phyloP scores from a whole-genome alignment of 306 rosid species.

The Luffa acutangula region DNA sequence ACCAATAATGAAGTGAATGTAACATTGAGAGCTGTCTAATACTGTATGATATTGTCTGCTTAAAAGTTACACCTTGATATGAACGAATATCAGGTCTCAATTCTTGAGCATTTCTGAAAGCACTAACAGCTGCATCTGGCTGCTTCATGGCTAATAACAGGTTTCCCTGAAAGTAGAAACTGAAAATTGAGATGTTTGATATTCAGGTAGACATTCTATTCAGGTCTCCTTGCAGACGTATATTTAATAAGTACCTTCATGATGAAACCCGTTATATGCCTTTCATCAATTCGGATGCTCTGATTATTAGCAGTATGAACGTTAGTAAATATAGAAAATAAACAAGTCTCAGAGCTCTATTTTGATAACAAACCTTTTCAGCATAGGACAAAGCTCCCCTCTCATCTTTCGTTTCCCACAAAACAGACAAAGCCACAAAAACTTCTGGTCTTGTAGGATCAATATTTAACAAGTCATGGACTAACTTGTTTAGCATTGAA shows the following conservation, averaged over 20 bases:
- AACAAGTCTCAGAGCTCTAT: conserved; percentile 12
- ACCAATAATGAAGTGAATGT: conserved; percentile 10
- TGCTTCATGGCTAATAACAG: conserved; percentile 66
- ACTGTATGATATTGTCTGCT: not conserved
- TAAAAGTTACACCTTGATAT: conserved; percentile 69
- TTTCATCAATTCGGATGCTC: conserved; percentile 82
- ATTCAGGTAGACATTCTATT: not conserved
- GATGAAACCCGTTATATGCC: conserved; percentile 85
- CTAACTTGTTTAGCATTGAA: conserved; percentile 80
- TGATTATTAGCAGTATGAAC: conserved; percentile 17
- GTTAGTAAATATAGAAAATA: conserved; percentile 13
- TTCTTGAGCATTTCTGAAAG: conserved; percentile 95
- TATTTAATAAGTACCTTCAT: conserved; percentile 59
- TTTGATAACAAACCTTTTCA: conserved; percentile 57
- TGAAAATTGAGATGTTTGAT: not conserved
- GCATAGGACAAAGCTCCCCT: conserved; percentile 87
- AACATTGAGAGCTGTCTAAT: conserved; percentile 8
- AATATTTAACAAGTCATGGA: conserved; percentile 72
- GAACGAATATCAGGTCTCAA: conserved; percentile 98
- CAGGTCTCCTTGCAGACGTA: not conserved
- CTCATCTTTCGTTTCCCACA: conserved; percentile 94
- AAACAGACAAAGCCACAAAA: conserved; percentile 83
- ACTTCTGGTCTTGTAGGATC: conserved; percentile 96
- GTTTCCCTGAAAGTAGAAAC: conserved; percentile 53
- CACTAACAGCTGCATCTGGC: conserved; percentile 73